Percentiles rank a stretch among this genome's conserved stretches.
phyloP scores from a whole-genome alignment of 2,329 filamentous ascomycete genomes.

The Rhinocladiella mackenziei region DNA sequence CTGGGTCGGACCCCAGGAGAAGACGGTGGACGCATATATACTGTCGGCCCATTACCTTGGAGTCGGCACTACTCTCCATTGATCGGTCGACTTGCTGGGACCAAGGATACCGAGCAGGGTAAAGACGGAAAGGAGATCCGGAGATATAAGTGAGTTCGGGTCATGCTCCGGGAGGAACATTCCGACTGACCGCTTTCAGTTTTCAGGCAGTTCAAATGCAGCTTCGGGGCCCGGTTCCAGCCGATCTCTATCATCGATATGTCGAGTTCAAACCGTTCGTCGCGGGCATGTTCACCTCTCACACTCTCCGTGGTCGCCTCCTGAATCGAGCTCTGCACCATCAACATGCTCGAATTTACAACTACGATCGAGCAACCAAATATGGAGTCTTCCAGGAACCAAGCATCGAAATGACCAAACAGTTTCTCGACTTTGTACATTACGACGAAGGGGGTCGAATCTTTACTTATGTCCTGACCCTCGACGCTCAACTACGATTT shows the following conservation, averaged over 20 bases:
- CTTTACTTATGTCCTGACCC: constrained; percentile 86
- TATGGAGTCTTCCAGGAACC: constrained; percentile 65
- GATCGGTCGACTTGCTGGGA: constrained; percentile 75
- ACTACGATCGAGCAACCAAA: constrained; percentile 72
- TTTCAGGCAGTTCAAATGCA: constrained; percentile 94
- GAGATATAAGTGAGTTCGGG: constrained; percentile 67
- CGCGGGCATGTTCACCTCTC: constrained; percentile 77
- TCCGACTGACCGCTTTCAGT: constrained; percentile 43
- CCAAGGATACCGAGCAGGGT: constrained; percentile 61
- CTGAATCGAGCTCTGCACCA: constrained; percentile 83
- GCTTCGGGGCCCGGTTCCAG: constrained; percentile 74
- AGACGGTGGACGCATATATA: constrained; percentile 68
- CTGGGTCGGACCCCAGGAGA: constrained; percentile 66
- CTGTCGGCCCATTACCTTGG: constrained; percentile 70
- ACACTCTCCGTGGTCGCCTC: constrained; percentile 72
- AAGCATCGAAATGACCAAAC: constrained; percentile 65
- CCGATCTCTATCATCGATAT: constrained; percentile 79
- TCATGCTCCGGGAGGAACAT: neutral
- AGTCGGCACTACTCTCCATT: constrained; percentile 84
- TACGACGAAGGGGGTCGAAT: constrained; percentile 80
- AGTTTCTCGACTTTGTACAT: constrained; percentile 82
- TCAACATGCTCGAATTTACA: constrained; percentile 85
- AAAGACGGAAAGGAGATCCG: constrained; percentile 54
- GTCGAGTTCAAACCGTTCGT: constrained; percentile 92
- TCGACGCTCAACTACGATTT: constrained; percentile 83